Evolutionary conservation across 768 basidiomycete species (phyloP).

Genomic region (Boletellus sp.): DNA sequence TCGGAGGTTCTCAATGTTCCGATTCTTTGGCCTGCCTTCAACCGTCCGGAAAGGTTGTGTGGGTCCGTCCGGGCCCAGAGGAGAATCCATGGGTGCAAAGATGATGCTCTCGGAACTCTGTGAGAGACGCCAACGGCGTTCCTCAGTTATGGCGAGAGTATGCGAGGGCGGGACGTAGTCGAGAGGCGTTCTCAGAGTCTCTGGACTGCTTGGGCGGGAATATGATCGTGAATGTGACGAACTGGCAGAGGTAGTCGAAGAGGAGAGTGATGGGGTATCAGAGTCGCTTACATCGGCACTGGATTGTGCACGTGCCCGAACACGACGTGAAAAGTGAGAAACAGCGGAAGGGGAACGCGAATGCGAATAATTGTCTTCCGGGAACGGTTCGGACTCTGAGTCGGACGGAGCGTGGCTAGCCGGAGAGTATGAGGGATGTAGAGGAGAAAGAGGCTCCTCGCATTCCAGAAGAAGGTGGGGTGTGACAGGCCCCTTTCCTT

Average conservation of each 20-base stretch:
- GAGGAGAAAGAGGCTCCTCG: constrained; percentile 31
- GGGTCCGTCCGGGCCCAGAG: constrained; percentile 22
- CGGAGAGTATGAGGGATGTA: constrained; percentile 15
- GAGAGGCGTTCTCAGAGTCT: constrained; percentile 30
- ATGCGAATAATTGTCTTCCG: constrained; percentile 29
- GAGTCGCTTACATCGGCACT: constrained; percentile 35
- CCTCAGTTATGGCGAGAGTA: constrained; percentile 39
- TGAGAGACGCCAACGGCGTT: constrained; percentile 23
- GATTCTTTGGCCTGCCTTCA: constrained; percentile 21
- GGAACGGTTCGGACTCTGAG: constrained; percentile 32
- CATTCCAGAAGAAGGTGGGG: constrained; percentile 30
- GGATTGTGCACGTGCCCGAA: constrained; percentile 25
- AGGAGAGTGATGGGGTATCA: constrained; percentile 48
- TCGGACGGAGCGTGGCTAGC: constrained; percentile 27
- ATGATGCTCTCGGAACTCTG: constrained; percentile 21
- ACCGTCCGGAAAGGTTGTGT: not conserved
- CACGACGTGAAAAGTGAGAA: constrained; percentile 35
- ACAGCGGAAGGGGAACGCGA: constrained; percentile 20
- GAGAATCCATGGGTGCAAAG: constrained; percentile 17
- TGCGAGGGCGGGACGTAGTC: constrained; percentile 24
- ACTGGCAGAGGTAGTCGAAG: constrained; percentile 37
- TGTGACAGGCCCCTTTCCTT: constrained; percentile 4
- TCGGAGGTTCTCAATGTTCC: constrained; percentile 29
- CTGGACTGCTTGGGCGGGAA: constrained; percentile 34
- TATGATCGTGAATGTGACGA: constrained; percentile 33